Percentiles rank a stretch among this genome's conserved stretches.
Evolutionary conservation across 2,329 filamentous ascomycete genomes (phyloP).

Genomic region (Pyrenochaeta sp.): DNA sequence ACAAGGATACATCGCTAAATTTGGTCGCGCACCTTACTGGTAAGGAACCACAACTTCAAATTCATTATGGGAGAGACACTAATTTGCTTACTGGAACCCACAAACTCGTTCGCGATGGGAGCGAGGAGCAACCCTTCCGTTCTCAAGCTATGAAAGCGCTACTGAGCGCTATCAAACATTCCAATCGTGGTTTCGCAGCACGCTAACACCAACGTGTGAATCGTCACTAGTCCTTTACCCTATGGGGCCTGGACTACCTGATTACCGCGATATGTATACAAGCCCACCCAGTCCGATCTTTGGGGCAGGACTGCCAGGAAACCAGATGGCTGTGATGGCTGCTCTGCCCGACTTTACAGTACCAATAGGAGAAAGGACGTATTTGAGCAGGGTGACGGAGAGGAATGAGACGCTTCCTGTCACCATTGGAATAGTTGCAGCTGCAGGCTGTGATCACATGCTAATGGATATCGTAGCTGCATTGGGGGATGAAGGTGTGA

Average conservation of each 20-base stretch:
- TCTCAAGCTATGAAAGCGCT: conserved; percentile 10
- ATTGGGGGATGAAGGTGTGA: conserved; percentile 13
- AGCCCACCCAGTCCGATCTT: conserved; percentile 9
- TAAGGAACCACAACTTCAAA: neutral
- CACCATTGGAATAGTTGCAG: conserved; percentile 20
- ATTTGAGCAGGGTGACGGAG: conserved; percentile 12
- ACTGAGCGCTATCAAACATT: conserved; percentile 8
- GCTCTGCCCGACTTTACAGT: conserved; percentile 16
- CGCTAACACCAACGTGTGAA: conserved; percentile 15
- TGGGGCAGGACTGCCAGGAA: conserved; percentile 8
- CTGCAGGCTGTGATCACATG: conserved; percentile 19
- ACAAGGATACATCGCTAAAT: conserved; percentile 12
- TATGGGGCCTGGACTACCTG: conserved; percentile 13
- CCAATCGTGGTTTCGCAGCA: conserved; percentile 10
- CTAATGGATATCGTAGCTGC: conserved; percentile 18
- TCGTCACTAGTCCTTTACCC: conserved; percentile 17
- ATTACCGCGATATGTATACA: conserved; percentile 15
- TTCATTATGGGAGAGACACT: neutral
- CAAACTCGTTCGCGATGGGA: conserved; percentile 16
- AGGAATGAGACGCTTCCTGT: conserved; percentile 20
- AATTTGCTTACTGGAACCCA: conserved; percentile 3
- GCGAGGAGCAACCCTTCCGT: conserved; percentile 8
- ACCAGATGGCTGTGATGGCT: conserved; percentile 15
- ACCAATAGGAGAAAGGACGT: conserved; percentile 17
- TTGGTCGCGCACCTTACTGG: conserved; percentile 17